phyloP scores from a whole-genome alignment of 805 yeast genomes.

The Grigorovia jiainica region DNA sequence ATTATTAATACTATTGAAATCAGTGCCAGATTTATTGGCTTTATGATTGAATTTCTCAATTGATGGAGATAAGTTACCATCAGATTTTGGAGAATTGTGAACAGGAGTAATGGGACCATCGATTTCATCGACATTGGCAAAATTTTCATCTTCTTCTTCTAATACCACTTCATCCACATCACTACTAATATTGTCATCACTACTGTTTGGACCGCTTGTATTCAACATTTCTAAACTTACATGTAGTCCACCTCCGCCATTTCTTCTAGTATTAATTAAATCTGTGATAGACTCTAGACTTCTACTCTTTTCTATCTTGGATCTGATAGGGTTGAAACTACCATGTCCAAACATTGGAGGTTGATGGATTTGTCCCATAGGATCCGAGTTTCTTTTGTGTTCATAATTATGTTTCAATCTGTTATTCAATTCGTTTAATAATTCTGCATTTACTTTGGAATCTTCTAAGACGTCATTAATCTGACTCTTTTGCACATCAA shows the following conservation, averaged over 20 bases:
- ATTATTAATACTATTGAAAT: not conserved
- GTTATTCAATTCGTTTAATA: not conserved
- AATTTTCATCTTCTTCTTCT: slow-evolving; percentile 24
- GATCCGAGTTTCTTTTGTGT: not conserved
- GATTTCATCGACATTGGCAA: slow-evolving; percentile 30
- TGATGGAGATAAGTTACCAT: not conserved
- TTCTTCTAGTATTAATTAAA: not conserved
- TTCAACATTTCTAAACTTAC: not conserved
- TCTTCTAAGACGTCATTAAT: not conserved
- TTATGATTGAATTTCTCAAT: not conserved
- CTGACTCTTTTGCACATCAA: not conserved
- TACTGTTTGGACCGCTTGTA: not conserved
- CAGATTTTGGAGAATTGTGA: slow-evolving; percentile 7
- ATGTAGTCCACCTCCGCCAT: no score
- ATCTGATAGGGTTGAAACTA: not conserved
- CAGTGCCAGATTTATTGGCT: no score
- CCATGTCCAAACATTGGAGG: not conserved
- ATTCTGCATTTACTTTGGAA: not conserved
- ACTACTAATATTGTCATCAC: slow-evolving; percentile 4
- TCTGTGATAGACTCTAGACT: not conserved
- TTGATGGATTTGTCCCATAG: not conserved
- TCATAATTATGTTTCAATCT: not conserved
- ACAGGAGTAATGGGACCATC: slow-evolving; percentile 24
- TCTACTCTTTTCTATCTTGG: not conserved
- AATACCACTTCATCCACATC: slow-evolving; percentile 11